Conservation (phyloP, 2,329 filamentous ascomycete genomes). For the Epichloe scottii region DNA sequence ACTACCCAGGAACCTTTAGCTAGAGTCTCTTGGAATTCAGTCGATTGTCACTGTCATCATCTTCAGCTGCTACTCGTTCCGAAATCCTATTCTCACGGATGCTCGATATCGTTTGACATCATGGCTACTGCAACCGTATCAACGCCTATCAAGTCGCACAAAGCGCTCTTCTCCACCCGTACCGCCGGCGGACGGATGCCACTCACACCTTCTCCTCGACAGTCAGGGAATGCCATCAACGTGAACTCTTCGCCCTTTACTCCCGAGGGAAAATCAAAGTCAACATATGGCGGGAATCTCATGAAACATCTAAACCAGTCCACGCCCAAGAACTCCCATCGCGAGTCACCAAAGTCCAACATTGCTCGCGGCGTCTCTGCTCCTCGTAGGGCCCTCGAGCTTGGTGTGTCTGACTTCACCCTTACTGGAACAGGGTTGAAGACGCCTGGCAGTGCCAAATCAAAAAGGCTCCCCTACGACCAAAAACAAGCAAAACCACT, state of each 20-base stretch:
- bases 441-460: slow-evolving; percentile 44
- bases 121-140: slow-evolving; percentile 78
- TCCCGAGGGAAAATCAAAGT: slow-evolving; percentile 56
- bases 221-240: slow-evolving; percentile 44
- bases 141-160: slow-evolving; percentile 90
- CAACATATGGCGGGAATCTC: slow-evolving; percentile 69
- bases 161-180: slow-evolving; percentile 80
- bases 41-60: slow-evolving; percentile 27
- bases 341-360: slow-evolving; percentile 93
- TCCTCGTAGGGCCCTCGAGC: slow-evolving; percentile 71
- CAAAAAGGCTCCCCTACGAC: slow-evolving; percentile 40
- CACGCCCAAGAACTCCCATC: slow-evolving; percentile 51
- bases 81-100: slow-evolving; percentile 14
- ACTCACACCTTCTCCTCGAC: slow-evolving; percentile 79
- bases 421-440: slow-evolving; percentile 70
- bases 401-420: slow-evolving; percentile 86
- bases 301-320: slow-evolving; percentile 66
- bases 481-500: slow-evolving; percentile 63
- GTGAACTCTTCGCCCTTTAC: slow-evolving; percentile 64
- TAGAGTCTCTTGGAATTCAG: slow-evolving; percentile 49
- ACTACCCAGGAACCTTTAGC: slow-evolving; percentile 42
- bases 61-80: slow-evolving; percentile 33
- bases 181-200: slow-evolving; percentile 92
- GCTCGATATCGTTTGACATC: slow-evolving; percentile 22
- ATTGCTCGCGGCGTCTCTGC: slow-evolving; percentile 65